Conservation (phyloP, 345 rosid species). For the Lepidium africanum region DNA sequence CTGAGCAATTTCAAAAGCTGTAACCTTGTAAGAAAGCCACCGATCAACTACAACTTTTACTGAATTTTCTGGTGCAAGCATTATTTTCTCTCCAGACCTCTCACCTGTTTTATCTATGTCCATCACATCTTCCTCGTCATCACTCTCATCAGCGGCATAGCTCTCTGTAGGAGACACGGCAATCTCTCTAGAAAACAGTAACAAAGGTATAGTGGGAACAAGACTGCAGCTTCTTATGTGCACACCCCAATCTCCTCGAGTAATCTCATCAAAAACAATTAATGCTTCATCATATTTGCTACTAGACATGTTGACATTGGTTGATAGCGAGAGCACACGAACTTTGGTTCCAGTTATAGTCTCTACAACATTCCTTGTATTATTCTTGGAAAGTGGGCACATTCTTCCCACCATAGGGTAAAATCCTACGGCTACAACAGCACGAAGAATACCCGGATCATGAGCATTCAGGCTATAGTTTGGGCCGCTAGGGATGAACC, state of each 20-base stretch:
- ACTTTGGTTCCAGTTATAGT: slow-evolving; percentile 65
- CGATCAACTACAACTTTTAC: slow-evolving; percentile 62
- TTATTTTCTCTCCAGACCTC: slow-evolving; percentile 33
- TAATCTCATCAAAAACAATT: slow-evolving; percentile 75
- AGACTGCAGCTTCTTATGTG: slow-evolving; percentile 55
- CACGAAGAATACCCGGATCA: slow-evolving; percentile 65
- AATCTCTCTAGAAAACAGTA: slow-evolving; percentile 70
- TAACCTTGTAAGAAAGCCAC: slow-evolving; percentile 63
- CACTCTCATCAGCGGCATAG: slow-evolving; percentile 23
- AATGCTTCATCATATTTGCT: slow-evolving; percentile 35
- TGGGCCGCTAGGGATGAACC: slow-evolving; percentile 53
- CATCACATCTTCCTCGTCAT: slow-evolving; percentile 35
- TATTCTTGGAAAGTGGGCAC: slow-evolving; percentile 34
- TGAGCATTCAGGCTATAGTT: slow-evolving; percentile 57
- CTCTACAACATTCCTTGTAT: slow-evolving; percentile 44
- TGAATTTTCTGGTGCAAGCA: slow-evolving; percentile 67
- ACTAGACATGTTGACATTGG: slow-evolving; percentile 34
- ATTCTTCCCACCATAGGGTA: slow-evolving; percentile 82
- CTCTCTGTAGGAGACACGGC: slow-evolving; percentile 56
- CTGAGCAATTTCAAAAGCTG: slow-evolving; percentile 77
- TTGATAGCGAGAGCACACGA: slow-evolving; percentile 51
- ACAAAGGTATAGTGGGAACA: slow-evolving; percentile 57
- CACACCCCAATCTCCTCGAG: slow-evolving; percentile 71
- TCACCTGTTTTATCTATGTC: slow-evolving; percentile 28
- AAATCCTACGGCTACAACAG: slow-evolving; percentile 79